Base-by-base conservation (phyloP, 208 protist genomes). In the Phytomonas sp. region DNA sequence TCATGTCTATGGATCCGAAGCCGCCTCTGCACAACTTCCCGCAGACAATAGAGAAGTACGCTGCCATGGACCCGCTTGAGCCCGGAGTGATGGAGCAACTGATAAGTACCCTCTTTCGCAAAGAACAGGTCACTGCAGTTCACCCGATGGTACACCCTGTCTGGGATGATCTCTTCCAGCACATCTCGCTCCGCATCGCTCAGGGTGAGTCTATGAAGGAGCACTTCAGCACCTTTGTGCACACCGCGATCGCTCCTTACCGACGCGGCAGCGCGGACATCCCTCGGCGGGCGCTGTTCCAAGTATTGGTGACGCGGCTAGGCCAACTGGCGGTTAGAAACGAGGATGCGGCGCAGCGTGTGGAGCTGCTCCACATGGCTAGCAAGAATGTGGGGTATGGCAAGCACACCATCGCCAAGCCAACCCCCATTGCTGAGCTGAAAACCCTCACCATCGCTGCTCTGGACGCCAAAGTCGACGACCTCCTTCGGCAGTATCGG, bases 141-240 rank as follows among this genome's bases (percentile, higher is more conserved):
- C 83, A 95, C 72, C 91, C 91, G 30, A 93, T 93, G 91, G 81
- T 93, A 29, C 91, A 95, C 77, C 91, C 91, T 3, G 85, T 95
- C 30, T 95, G 91, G 88, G 70, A 84, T n/a, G 85, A 94, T 70
- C 79, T 92, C 68, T 87, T 95, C 64, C 61, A 87, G 31, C 79
- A 93, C 33, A 73, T 95, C n/a, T 33, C 77, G 29, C 75, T 69
- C 12, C 87, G 91, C 52, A 89, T 84, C 62, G 84, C 82, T 6
- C 45, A 65, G 74, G 91, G 91, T 29, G 88, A 95, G 81, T 93
- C 91, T 6, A 75, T 95, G 76, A 86, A 90, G 79, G 86, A 92
- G 76, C 91, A 95, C 73, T 70, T 95, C 32, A 84, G 76, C 69
- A 91, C 86, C 4, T 82, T 95, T 66, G 63, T 94, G 45, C 88